Evolutionary conservation across 1,139 yeast species (phyloP), one percentile per base, ranked within the genome.

Genomic region (Candida neerlandica): DNA sequence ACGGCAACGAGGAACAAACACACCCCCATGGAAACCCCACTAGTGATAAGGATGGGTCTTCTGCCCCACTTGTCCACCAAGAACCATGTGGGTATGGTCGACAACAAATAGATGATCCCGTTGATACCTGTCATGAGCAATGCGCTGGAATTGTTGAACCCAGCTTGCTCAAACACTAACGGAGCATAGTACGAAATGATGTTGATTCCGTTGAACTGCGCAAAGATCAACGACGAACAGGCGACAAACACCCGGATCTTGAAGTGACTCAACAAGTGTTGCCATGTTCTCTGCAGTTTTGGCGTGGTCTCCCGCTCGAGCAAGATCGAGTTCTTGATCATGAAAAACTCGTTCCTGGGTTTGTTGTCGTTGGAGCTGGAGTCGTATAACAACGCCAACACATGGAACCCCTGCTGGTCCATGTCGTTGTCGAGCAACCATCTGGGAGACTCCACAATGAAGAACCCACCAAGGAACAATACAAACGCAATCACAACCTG

Each of bases 271-370:
- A 77, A 67, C 71, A 78, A 67, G 55, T 72, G 73, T 39, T 62
- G 64, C 78, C 81, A 78, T n/a, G 75, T 67, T 47, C 82, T 62
- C 51, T 73, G 75, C 39, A 58, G 61, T 46, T 71, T 70, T 1
- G 82, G 81, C 0, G 71, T 69, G n/a, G 63, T 55, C 15, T 66
- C 61, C 43, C 81, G 61, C 55, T 78, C 84, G 51, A 60, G 60
- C 34, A 89, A 61, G 19, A 90, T 92, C n/a, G 87, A 80, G 63
- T 88, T 91, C 64, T 90, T 89, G 59, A 90, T 90, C 57, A 85
- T 80, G 55, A 84, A 84, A 64, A 84, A 90, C 63, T 88, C 95
- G 43, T 55, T 57, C 14, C 61, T 52, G 4, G 73, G 70, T 49
- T 67, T 67, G 53, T 80, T 80, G 12, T 87, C 87, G 45, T 70